Percentiles rank a stretch among this genome's conserved stretches.
Evolutionary conservation across 2,329 filamentous ascomycete species (phyloP).

Genomic region (Pseudohalonectria lignicola): DNA sequence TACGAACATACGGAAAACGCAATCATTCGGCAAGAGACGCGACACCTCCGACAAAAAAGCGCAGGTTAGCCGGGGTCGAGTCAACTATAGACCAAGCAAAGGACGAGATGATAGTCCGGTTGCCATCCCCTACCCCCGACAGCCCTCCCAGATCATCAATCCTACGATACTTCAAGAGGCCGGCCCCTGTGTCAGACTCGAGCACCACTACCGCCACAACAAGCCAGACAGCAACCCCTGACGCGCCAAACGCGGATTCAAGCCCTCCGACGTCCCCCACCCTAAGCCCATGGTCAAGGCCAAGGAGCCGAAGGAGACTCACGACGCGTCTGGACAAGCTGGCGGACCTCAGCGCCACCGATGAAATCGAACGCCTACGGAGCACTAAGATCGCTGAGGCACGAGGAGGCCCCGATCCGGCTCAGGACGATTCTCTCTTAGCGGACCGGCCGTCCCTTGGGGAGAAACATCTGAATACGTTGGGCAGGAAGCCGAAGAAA

Average conservation of each 20-base stretch:
- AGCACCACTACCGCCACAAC: too few relatives aligned
- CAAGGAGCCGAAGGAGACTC: slow-evolving; percentile 18
- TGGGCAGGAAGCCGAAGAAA: slow-evolving; percentile 3
- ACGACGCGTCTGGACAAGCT: slow-evolving; percentile 14
- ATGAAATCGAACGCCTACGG: too few relatives aligned
- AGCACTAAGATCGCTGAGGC: too few relatives aligned
- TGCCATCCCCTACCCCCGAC: neutral
- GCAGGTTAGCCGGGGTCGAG: too few relatives aligned
- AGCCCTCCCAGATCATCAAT: slow-evolving; percentile 9
- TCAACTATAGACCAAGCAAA: too few relatives aligned
- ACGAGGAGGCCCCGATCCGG: too few relatives aligned
- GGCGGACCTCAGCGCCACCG: neutral
- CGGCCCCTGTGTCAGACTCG: slow-evolving; percentile 3
- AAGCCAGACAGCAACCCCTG: neutral
- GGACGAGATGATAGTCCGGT: too few relatives aligned
- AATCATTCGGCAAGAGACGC: neutral
- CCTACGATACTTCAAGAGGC: slow-evolving; percentile 15
- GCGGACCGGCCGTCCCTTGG: neutral
- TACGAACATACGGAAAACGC: neutral
- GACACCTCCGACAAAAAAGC: neutral
- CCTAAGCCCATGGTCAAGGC: neutral
- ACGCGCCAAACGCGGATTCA: neutral
- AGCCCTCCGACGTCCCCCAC: neutral
- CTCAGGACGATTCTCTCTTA: neutral
- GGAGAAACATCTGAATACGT: neutral